Evolutionary conservation across 345 rosid species (phyloP), one percentile per base, ranked within the genome.

Genomic region (Linum lewisii): DNA sequence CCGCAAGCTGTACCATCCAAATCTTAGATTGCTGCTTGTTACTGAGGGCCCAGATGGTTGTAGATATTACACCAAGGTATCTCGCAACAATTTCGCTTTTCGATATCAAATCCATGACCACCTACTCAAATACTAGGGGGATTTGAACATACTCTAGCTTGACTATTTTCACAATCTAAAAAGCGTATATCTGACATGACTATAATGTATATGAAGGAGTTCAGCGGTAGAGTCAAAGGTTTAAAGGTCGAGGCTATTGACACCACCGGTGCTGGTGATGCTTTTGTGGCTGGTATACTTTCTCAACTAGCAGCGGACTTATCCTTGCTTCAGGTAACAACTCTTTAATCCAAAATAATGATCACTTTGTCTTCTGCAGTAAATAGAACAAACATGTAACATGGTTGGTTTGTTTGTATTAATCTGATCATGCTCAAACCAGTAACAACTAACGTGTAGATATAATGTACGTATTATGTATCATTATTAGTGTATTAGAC

Each of bases 181-280:
- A 6, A 50, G 13, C 60, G 23, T 57, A 25, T 26, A 16, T 21
- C 29, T 51, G 29, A 58, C 21, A 37, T 21, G 16, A 24, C 21
- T 18, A 14, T 21, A 50, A 34, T 49, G 18, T 34, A 11, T 50
- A 45, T 70, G 59, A 81, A 93, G 99, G 84, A 81, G 9, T 88
- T 93, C 71, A 82, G 64, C 5, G 95, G 99, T 38, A 82, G 85
- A 77, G 97, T 89, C 21, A 63, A 68, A 51, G 94, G 97, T 19
- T 54, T 93, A 34, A 83, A 81, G 77, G 97, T 86, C 50, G 88
- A 85, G 18, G 84, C 87, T 1, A 81, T 93, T 34, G 99, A 93
- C 77, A 83, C 95, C 24, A 93, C 95, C 9, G 99, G 99, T 69
- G 97, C 99, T 9, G 97, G 99, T 1, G 97, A 93, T 83, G 99